Evolutionary conservation across 2,329 filamentous ascomycete species (phyloP), one percentile per base, ranked within the genome.

Genomic region (Canariomyces notabilis): DNA sequence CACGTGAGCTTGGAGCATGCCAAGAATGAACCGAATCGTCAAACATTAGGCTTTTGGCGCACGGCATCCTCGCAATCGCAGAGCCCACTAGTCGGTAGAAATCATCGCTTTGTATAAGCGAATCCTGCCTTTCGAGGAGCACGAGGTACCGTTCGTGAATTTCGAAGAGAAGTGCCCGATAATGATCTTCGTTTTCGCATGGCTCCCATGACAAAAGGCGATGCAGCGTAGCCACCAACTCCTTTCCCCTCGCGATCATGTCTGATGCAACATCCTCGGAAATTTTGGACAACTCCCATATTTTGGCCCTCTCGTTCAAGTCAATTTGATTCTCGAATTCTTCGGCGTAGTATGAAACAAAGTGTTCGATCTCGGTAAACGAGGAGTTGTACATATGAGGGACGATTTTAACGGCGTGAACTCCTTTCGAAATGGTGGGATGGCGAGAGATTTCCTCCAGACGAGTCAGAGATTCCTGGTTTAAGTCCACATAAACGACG

Each of bases 371-470:
- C 5, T 51, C 29, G 14, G 15, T 7, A 19, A 43, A 37, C 5
- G 16, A 18, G n/a, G 2, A 2, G 37, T 48, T 47, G 23, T 47
- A 37, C 11, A 52, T 45, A 37, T 34, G 15, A 11, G 47, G 50
- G 14, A 23, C 15, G 26, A 52, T 20, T 4, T 14, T 19, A 22
- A 52, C 15, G 22, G 14, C 16, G 29, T 41, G 50, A 19, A 52
- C 47, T 5, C 50, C 46, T 29, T 50, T 49, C 6, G 46, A 12
- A 6, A 52, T 45, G 37, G 29, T 40, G 18, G 46, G 46, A 40
- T 52, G 46, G 37, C 44, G 46, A 21, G 50, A 49, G 8, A 52
- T 45, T 8, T 39, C 33, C 5, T 47, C 40, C 12, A 52, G 15
- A 15, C 40, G 50, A 6, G 15, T 16, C 29, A 52, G 46, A 2